Evolutionary conservation across 495 filamentous ascomycete species (phyloP).

Genomic region (Daldinia vernicosa): DNA sequence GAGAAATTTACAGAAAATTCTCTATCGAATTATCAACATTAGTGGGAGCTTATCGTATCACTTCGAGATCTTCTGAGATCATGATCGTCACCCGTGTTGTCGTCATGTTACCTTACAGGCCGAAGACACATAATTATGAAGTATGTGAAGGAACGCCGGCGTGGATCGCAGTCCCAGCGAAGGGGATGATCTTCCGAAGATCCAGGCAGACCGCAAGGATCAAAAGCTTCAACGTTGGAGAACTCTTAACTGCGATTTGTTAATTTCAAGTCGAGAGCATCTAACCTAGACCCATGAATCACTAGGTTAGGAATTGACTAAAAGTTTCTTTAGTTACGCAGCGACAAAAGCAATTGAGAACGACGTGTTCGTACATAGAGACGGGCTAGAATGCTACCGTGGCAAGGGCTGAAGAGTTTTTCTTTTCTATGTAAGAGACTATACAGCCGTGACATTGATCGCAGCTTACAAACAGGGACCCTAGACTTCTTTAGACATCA

Average conservation of each 20-base stretch:
- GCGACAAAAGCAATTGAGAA: constrained; percentile 11
- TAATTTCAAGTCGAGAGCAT: neutral
- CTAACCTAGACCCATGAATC: neutral
- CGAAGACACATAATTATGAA: neutral
- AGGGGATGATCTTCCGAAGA: constrained; percentile 12
- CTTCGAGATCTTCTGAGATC: constrained; percentile 2
- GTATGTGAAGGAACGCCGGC: neutral
- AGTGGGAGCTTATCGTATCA: neutral
- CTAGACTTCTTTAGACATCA: constrained; percentile 15
- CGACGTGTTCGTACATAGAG: neutral
- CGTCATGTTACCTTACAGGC: constrained; percentile 6
- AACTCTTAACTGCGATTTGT: neutral
- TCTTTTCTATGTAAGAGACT: neutral
- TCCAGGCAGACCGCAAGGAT: neutral
- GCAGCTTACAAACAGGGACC: neutral
- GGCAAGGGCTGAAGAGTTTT: constrained; percentile 16
- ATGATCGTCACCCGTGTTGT: constrained; percentile 11
- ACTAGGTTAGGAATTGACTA: constrained; percentile 16
- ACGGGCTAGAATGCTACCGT: constrained; percentile 24
- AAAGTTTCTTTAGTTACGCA: constrained; percentile 16
- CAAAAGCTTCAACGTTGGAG: neutral
- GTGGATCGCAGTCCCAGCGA: constrained; percentile 5
- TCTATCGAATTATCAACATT: neutral
- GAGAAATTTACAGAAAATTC: neutral
- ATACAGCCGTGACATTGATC: neutral